Conservation (phyloP, 192 early-diverging fungal species). For the Mortierella alpina region DNA sequence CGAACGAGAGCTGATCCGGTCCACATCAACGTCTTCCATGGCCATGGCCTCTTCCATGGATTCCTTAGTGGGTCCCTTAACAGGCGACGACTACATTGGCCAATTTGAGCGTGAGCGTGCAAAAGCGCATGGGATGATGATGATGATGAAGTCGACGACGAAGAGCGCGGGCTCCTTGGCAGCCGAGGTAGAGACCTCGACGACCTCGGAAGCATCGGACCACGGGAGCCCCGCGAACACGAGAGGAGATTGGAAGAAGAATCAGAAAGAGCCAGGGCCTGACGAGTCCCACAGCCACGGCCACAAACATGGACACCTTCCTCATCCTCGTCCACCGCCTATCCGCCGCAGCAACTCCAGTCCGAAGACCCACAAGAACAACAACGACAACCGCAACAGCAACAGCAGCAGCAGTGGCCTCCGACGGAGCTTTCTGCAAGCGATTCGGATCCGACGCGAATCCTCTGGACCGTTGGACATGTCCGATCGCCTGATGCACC, state of each 20-base stretch:
- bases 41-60: not conserved
- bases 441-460: not conserved
- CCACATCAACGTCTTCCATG: not conserved
- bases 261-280: not conserved
- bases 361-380: not conserved
- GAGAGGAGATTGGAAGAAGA: too few relatives aligned
- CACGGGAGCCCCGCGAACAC: not conserved
- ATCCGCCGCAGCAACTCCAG: not conserved
- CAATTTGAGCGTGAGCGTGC: slow-evolving; percentile 32
- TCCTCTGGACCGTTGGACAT: slow-evolving; percentile 7
- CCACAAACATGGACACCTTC: too few relatives aligned
- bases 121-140: not conserved
- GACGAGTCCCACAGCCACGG: not conserved
- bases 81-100: slow-evolving; percentile 32
- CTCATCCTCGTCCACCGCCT: not conserved
- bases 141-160: too few relatives aligned
- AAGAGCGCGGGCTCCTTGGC: not conserved
- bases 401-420: too few relatives aligned
- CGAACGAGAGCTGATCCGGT: too few relatives aligned
- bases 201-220: not conserved
- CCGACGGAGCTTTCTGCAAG: not conserved
- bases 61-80: slow-evolving; percentile 16
- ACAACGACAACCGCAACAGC: not conserved
- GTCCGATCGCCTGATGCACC: slow-evolving; percentile 37
- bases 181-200: not conserved